A percentile compares a stretch with the other conserved stretches of the same genome.
phyloP scores from a whole-genome alignment of 352 stramenopile genomes.

The Phytopythium boreale region DNA sequence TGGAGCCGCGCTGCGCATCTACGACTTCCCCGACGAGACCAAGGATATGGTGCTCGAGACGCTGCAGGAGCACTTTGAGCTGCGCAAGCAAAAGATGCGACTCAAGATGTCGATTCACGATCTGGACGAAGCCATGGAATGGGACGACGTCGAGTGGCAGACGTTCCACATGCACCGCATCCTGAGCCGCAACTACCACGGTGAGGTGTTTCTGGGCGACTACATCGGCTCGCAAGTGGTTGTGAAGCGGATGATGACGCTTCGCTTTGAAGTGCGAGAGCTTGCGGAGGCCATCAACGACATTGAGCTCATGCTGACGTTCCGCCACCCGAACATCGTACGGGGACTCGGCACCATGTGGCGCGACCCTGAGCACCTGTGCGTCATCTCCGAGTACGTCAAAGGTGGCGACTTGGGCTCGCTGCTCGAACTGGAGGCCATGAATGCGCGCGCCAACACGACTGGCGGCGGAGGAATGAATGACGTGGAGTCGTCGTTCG shows the following conservation, averaged over 20 bases:
- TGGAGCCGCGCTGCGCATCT: constrained; percentile 42
- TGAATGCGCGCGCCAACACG: constrained; percentile 14
- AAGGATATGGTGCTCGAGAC: constrained; percentile 57
- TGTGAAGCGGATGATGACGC: constrained; percentile 66
- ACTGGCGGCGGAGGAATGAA: neutral
- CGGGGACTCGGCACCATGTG: constrained; percentile 70
- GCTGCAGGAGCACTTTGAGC: constrained; percentile 58
- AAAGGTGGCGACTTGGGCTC: constrained; percentile 49
- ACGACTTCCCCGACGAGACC: constrained; percentile 52
- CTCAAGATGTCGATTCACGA: constrained; percentile 1
- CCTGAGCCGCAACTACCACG: constrained; percentile 57
- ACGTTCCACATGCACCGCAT: constrained; percentile 63
- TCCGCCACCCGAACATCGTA: constrained; percentile 71
- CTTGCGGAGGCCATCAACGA: constrained; percentile 71
- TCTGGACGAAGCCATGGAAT: constrained; percentile 21
- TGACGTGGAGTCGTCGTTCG: constrained; percentile 9
- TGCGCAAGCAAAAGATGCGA: constrained; percentile 42
- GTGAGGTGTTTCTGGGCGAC: constrained; percentile 61
- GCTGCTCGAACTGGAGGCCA: constrained; percentile 47
- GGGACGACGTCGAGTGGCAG: constrained; percentile 56
- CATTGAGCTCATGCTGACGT: constrained; percentile 50
- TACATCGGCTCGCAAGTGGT: constrained; percentile 58
- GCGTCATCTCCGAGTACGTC: constrained; percentile 68
- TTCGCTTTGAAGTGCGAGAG: constrained; percentile 52
- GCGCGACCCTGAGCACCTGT: constrained; percentile 58